A percentile compares a stretch with the other conserved stretches of the same genome.
Evolutionary conservation across 2,329 filamentous ascomycete genomes (phyloP).

Genomic region (Apiospora kogelbergensis): DNA sequence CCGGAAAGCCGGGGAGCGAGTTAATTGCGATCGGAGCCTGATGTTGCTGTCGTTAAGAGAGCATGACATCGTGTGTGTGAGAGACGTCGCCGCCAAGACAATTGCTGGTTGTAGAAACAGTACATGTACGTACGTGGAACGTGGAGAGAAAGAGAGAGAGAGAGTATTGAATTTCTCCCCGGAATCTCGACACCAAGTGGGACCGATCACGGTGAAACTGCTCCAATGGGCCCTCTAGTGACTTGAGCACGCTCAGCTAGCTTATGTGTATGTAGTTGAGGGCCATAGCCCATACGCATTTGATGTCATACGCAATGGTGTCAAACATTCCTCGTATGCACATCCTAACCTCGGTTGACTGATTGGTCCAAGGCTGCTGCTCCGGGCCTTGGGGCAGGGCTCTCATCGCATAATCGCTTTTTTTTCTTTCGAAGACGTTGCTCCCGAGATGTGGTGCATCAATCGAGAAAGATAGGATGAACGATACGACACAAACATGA

Average conservation of each 20-base stretch:
- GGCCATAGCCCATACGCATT: not conserved
- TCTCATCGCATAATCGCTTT: not conserved
- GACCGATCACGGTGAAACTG: constrained; percentile 4
- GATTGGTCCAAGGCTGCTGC: not conserved
- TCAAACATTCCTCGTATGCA: not conserved
- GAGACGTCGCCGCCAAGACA: not conserved
- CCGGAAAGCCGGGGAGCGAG: constrained; percentile 12
- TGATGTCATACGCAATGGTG: not conserved
- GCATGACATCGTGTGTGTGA: not conserved
- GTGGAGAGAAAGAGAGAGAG: too few species aligned
- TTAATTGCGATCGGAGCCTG: constrained; percentile 4
- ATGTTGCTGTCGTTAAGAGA: constrained; percentile 6
- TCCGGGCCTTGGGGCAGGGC: not conserved
- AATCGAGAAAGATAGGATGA: not conserved
- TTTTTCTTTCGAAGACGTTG: not conserved
- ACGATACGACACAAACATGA: not conserved
- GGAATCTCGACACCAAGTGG: not conserved
- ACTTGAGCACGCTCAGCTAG: not conserved
- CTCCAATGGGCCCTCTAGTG: not conserved
- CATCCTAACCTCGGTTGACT: not conserved
- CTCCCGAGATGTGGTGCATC: not conserved
- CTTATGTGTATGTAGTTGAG: not conserved
- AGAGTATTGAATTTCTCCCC: not conserved
- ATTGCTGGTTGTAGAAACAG: not conserved
- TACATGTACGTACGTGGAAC: not conserved